Base-by-base conservation (phyloP, 1,284 basidiomycete species). In the Puccinia coronata region DNA sequence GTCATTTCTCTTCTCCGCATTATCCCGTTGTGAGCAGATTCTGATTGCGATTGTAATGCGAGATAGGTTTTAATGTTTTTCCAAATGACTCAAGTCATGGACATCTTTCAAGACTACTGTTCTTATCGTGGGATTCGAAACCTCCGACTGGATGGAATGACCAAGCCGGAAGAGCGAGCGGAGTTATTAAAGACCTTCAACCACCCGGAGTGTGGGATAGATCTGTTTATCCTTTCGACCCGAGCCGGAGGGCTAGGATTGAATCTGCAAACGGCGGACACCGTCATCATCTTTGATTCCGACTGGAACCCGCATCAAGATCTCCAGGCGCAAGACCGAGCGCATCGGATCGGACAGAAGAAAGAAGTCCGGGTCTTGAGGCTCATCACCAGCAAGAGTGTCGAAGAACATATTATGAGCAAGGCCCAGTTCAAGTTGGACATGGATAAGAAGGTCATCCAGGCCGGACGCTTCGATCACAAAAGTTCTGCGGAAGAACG, bases 321-420 rank as follows among this genome's bases (percentile, higher is more conserved):
- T 91, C 88, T 99, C 84, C 97, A 99, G 88, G 90, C 90, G 2
- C 89, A 90, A 84, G 89, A 90, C 84, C 87, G 85, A 63, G 95
- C 95, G 16, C 96, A 99, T 89, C 96, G 97, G 91, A 99, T 99
- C 85, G 97, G 97, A 83, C 97, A 99, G 86, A 99, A 97, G 84
- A 97, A 97, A 88, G 93, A 96, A 80, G 97, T 99, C 53, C 91
- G 96, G 57, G 98, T 99, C 83, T 88, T 99, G 83, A 92, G 96
- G 84, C 93, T 99, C 86, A 96, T 99, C 85, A 98, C 96, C 8
- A 94, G 96, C 87, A 96, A 96, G 88, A 97, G 94, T 83, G 95
- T 99, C 23, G 97, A 99, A 87, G 96, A 99, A 88, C 94, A 95
- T 12, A 98, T 98, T 89, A 92, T 97, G 83, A 92, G 93, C 69